Evolutionary conservation across 2,329 filamentous ascomycete species (phyloP), one percentile per base, ranked within the genome.

Genomic region (Pseudomassariella vexata): DNA sequence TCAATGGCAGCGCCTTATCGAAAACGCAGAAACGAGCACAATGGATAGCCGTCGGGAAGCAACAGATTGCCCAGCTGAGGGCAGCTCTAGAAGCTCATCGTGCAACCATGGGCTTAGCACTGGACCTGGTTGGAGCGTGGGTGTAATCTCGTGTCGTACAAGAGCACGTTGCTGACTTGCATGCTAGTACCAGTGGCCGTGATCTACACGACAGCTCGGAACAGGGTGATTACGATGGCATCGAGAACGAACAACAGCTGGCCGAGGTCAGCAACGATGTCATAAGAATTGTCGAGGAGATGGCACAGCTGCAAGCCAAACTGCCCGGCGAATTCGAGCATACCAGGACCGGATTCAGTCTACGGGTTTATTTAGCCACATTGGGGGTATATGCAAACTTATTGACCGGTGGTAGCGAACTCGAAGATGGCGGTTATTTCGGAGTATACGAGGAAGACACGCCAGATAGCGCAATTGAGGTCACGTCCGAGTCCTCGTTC

Each of bases 361-460:
- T 79, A n/a, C 79, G 80, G 36, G 80, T 73, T 15, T 79, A 83
- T 39, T 69, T 81, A 38, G 81, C 84, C 49, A 75, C 80, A 0
- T 70, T 88, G 5, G 81, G 81, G 6, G 74, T 79, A 42, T 84
- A 85, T 59, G 58, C 58, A 22, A 42, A 53, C 26, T 42, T 45
- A 5, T 37, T 53, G n/a, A 41, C 54, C 6, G 36, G 34, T 10
- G 27, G 9, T 19, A 28, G 24, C 19, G 29, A 33, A 9, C 19
- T 12, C 23, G 28, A 28, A 10, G 37, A 38, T 19, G 30, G 50
- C 14, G 50, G 50, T 11, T 54, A 47, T 29, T 50, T 48, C 24
- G 47, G 46, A n/a, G 48, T 55, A 10, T 62, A 58, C 11, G 32
- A 56, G 9, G 56, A 50, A 14, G 56, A 60, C 19, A 44, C 49